Evolutionary conservation across 2,329 filamentous ascomycete genomes (phyloP), one percentile per base, ranked within the genome.

Genomic region (Colletotrichum sp.): DNA sequence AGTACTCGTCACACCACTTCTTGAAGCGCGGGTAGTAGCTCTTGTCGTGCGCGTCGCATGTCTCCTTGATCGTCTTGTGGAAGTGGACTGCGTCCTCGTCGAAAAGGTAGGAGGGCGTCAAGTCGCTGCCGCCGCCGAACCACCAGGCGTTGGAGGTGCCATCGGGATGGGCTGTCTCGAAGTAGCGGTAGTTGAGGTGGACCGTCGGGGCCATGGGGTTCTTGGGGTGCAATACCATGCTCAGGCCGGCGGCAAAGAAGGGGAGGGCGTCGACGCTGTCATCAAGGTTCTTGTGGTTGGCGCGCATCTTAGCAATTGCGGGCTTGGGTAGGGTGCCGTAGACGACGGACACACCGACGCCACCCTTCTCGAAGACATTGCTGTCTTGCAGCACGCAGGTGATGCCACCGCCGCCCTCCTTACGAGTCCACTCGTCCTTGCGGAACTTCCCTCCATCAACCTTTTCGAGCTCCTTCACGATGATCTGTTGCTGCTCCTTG

Each of bases 121-220:
- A 87, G 85, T 99, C 97, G 69, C 95, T 96, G 72, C 97, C 97
- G 67, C 97, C 97, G 78, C 97, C 97, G 81, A 98, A 99, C 97
- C 97, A 99, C 96, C 97, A 99, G 9, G 96, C 94, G 78, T 96
- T 95, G 69, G 90, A 93, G 79, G 90, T 94, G 59, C 95, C 95
- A 80, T 96, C 94, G 10, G 94, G 91, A 81, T 96, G 94, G 76
- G 95, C 94, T 2, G 97, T 99, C 88, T 99, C 97, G 83, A 99
- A 99, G 87, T 99, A 99, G 73, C 97, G 93, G 89, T 99, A 99
- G 89, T 99, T 99, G 80, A 99, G 90, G 85, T 99, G 97, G 21
- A 99, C 97, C 0, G 97, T 99, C 1, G 97, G 97, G 9, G 96
- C 96, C 94, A 98, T 98, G 64, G 97, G 97, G 86, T 99, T 99